Evolutionary conservation across 768 basidiomycete genomes (phyloP).

Genomic region (Podaxis pistillaris): DNA sequence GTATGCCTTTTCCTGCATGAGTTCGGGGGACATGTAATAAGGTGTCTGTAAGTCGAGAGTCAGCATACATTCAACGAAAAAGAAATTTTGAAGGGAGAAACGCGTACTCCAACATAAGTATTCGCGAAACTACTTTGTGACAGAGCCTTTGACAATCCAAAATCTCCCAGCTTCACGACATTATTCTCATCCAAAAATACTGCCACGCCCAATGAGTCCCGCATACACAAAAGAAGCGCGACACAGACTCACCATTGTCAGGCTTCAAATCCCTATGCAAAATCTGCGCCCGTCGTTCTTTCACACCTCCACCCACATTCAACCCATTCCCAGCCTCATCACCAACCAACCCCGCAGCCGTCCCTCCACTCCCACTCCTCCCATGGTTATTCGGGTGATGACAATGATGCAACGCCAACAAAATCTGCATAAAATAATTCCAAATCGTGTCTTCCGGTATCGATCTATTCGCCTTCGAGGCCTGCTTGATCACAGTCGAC

Average conservation of each 20-base stretch:
- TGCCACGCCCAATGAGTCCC: conserved; percentile 25
- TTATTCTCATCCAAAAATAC: conserved; percentile 88
- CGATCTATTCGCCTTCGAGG: conserved; percentile 61
- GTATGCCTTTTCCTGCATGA: conserved; percentile 96
- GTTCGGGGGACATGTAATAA: conserved; percentile 99
- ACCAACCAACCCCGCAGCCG: conserved; percentile 17
- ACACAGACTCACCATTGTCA: conserved; percentile 75
- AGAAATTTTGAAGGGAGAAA: neutral
- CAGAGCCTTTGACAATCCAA: conserved; percentile 93
- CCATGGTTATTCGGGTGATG: conserved; percentile 75
- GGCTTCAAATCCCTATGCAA: conserved; percentile 96
- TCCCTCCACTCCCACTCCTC: conserved; percentile 39
- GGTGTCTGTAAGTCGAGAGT: conserved; percentile 66
- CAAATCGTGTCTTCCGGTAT: conserved; percentile 93
- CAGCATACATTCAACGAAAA: neutral
- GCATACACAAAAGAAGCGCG: neutral
- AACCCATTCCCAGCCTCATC: conserved; percentile 21
- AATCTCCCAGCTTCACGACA: conserved; percentile 94
- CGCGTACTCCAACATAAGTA: conserved; percentile 92
- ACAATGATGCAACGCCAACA: conserved; percentile 87
- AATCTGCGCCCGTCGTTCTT: conserved; percentile 67
- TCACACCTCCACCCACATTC: conserved; percentile 21
- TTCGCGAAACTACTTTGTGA: conserved; percentile 86
- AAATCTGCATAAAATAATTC: conserved; percentile 93
- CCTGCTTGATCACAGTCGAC: conserved; percentile 80